phyloP scores from a whole-genome alignment of 2,329 filamentous ascomycete genomes.

The Aspergillus latus region DNA sequence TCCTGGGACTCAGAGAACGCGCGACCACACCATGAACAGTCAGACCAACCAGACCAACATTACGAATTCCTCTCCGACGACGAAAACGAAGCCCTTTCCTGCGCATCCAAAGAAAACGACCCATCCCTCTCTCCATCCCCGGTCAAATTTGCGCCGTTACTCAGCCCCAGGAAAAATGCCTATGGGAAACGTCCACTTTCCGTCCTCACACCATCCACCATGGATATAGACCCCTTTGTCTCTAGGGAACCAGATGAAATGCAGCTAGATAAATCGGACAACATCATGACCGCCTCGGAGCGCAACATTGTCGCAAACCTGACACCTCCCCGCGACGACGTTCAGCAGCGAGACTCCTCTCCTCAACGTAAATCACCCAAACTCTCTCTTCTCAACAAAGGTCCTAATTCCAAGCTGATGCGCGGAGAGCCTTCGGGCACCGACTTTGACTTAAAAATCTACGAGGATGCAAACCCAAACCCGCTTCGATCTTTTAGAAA shows the following conservation, averaged over 20 bases:
- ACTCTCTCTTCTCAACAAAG: constrained; percentile 26
- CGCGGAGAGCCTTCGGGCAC: constrained; percentile 16
- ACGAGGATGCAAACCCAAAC: constrained; percentile 28
- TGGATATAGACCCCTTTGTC: constrained; percentile 14
- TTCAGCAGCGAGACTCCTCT: constrained; percentile 19
- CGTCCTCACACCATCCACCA: constrained; percentile 35
- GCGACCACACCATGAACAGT: constrained; percentile 7
- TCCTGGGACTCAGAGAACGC: constrained; percentile 3
- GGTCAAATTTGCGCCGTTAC: constrained; percentile 32
- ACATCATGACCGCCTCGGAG: constrained; percentile 38
- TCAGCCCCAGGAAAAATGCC: constrained; percentile 37
- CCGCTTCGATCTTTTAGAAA: constrained; percentile 19
- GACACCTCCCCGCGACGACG: constrained; percentile 6
- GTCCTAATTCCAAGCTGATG: constrained; percentile 18
- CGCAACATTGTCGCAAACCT: constrained; percentile 44
- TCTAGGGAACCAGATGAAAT: constrained; percentile 27
- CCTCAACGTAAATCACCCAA: constrained; percentile 40
- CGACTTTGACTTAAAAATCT: constrained; percentile 33
- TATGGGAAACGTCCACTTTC: constrained; percentile 47
- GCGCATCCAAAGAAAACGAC: constrained; percentile 52
- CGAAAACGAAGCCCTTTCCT: constrained; percentile 33
- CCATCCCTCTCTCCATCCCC: constrained; percentile 42
- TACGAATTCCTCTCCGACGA: constrained; percentile 14
- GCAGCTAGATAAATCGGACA: constrained; percentile 17
- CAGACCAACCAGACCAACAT: constrained; percentile 13